A percentile compares a stretch with the other conserved stretches of the same genome.
phyloP scores from a whole-genome alignment of 257 asterid species.

The Solanum chiquidenum region DNA sequence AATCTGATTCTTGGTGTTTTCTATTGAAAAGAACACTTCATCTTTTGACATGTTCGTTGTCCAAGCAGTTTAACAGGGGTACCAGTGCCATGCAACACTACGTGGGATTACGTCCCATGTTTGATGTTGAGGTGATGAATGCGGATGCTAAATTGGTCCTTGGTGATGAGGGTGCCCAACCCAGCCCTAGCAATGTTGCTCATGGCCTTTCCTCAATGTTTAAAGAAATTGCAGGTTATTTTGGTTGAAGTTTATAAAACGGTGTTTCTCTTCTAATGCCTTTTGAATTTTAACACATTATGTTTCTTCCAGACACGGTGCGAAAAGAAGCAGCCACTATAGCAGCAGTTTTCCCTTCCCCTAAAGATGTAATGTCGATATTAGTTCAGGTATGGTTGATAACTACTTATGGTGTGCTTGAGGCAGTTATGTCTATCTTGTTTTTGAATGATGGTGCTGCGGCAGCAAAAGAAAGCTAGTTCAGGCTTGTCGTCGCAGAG shows the following conservation, averaged over 20 bases:
- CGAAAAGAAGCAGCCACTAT: slow-evolving; percentile 97
- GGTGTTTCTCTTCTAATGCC: neutral
- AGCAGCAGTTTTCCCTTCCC: slow-evolving; percentile 91
- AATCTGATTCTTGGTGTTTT: neutral
- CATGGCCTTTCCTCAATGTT: slow-evolving; percentile 81
- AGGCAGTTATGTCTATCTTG: neutral
- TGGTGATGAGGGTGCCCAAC: slow-evolving; percentile 78
- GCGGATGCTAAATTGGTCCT: slow-evolving; percentile 78
- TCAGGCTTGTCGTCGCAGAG: neutral
- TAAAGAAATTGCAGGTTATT: slow-evolving; percentile 86
- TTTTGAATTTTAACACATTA: slow-evolving; percentile 1
- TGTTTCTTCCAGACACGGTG: slow-evolving; percentile 61
- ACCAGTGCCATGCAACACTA: slow-evolving; percentile 99
- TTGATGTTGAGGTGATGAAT: slow-evolving; percentile 91
- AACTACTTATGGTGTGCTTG: slow-evolving; percentile 4
- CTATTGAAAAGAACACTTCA: neutral
- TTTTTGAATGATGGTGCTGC: neutral
- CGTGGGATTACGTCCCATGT: slow-evolving; percentile 98
- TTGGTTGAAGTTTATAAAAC: slow-evolving; percentile 1
- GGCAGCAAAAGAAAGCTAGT: neutral
- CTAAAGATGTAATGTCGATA: slow-evolving; percentile 96
- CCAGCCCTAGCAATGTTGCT: slow-evolving; percentile 87
- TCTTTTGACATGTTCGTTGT: slow-evolving; percentile 11
- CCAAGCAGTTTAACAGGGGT: slow-evolving; percentile 93
- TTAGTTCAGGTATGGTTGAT: slow-evolving; percentile 71